Evolutionary conservation across 768 basidiomycete species (phyloP), one percentile per base, ranked within the genome.

Genomic region (Termitomyces bulborhizus): DNA sequence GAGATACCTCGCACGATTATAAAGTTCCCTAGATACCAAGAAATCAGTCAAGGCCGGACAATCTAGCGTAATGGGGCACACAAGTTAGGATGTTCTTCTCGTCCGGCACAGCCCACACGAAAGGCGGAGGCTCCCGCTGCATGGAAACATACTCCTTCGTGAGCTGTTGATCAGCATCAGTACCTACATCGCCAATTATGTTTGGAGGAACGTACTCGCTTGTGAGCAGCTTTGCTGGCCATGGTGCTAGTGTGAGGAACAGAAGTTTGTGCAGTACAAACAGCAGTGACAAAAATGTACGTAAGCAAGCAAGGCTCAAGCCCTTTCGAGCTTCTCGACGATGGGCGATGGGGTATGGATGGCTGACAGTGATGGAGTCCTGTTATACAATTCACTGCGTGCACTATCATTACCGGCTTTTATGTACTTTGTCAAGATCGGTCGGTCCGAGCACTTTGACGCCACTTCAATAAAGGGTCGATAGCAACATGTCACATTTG

Each of bases 81-180:
- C 94, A 98, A 53, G 83, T 93, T 49, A 98, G 70, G 63, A 98
- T 95, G 70, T 98, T 96, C 85, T 94, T 94, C 81, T 98, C 96
- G 64, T 97, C 94, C 13, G 96, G 96, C 31, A 80, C 81, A 39
- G 96, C 95, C 88, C 90, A 95, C 21, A 98, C 86, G 70, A 94
- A 98, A 57, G 96, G 96, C 1, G 96, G 96, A 13, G 96, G 93
- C 57, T 90, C 86, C 66, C 75, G 88, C 73, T 96, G 93, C 90
- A 98, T 96, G 47, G 81, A 76, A 63, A 90, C 82, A 72, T 88
- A 94, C 76, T 98, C 95, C 72, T 96, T 93, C 36, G 78, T 75
- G 58, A 92, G 82, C 89, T 91, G 68, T 46, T 60, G n/a, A 18
- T 36, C 6, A n/a, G 27, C 50, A 48, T 58, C 58, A 57, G 46